Evolutionary conservation across 441 rosid species (phyloP).

Genomic region (Jatropha podagrica): DNA sequence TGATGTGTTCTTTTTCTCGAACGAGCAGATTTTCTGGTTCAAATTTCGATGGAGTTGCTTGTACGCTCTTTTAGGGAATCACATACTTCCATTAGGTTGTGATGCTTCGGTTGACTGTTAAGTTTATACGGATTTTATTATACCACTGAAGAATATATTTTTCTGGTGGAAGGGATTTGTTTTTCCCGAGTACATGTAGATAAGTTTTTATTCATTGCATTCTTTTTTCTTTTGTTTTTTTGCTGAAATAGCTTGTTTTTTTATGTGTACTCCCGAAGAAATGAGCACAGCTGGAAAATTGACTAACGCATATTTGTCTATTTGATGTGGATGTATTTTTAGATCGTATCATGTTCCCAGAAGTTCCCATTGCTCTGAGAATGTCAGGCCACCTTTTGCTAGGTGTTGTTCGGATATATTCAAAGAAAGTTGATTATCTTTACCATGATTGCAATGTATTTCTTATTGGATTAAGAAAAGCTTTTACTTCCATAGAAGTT

Average conservation of each 20-base stretch:
- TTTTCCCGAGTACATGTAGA: not conserved
- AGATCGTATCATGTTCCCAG: constrained; percentile 72
- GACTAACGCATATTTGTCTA: not conserved
- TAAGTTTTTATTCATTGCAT: not conserved
- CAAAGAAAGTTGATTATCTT: constrained; percentile 85
- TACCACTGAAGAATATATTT: not conserved
- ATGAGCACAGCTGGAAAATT: not conserved
- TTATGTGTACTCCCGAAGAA: not conserved
- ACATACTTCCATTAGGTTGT: not conserved
- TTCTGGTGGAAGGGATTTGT: not conserved
- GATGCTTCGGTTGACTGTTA: no score
- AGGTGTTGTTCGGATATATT: constrained; percentile 85
- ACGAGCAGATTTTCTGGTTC: not conserved
- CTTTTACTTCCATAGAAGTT: constrained; percentile 43
- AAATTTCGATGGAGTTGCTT: not conserved
- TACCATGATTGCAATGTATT: constrained; percentile 57
- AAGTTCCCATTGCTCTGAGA: constrained; percentile 77
- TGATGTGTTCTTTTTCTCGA: not conserved
- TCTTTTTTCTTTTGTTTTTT: not conserved
- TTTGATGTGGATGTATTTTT: not conserved
- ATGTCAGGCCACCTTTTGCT: constrained; percentile 79
- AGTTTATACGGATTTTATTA: no score
- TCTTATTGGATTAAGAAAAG: constrained; percentile 48
- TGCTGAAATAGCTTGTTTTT: not conserved
- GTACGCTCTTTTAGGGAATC: not conserved